These are phyloP conservation scores for Clonostachys byssicola DNA, from an alignment of 2,329 filamentous ascomycete species.

Conservation along the genomic window DNA sequence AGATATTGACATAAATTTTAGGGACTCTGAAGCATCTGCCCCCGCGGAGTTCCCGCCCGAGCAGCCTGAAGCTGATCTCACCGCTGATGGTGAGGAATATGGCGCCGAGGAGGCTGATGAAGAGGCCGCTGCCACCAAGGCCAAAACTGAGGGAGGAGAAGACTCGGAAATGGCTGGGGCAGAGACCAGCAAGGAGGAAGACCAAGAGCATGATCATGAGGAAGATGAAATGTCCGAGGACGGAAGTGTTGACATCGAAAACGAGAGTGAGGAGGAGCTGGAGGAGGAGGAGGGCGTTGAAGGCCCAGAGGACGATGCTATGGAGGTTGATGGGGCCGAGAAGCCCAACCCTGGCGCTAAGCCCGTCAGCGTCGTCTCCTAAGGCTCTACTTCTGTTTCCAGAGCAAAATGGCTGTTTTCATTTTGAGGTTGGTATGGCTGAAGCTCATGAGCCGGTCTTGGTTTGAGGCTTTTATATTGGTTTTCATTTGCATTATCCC, in stretches of 20 bases:
- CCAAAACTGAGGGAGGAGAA: slow-evolving; percentile 43
- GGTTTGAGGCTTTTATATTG: too few species aligned
- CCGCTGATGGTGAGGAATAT: slow-evolving; percentile 83
- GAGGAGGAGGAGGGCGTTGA: slow-evolving; percentile 56
- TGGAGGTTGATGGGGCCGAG: slow-evolving; percentile 43
- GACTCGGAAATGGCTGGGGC: slow-evolving; percentile 74
- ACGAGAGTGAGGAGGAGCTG: slow-evolving; percentile 69
- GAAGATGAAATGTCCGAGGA: slow-evolving; percentile 69
- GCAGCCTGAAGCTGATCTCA: slow-evolving; percentile 89
- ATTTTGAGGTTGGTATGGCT: too few species aligned
- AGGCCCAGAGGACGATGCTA: slow-evolving; percentile 36
- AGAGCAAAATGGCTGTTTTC: too few species aligned
- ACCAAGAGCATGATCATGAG: slow-evolving; percentile 40
- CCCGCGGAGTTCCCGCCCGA: slow-evolving; percentile 95
- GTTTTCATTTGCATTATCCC: too few species aligned
- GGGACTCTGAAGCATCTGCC: slow-evolving; percentile 96
- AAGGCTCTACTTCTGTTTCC: slow-evolving; percentile 1
- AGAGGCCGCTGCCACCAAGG: slow-evolving; percentile 56
- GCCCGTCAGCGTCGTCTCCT: slow-evolving; percentile 28
- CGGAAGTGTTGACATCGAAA: slow-evolving; percentile 75
- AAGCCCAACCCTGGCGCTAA: slow-evolving; percentile 24
- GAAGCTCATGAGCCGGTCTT: too few species aligned
- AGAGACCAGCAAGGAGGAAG: slow-evolving; percentile 39
- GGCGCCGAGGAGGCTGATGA: slow-evolving; percentile 85
- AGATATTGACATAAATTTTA: slow-evolving; percentile 27